A percentile compares a stretch with the other conserved stretches of the same genome.
Conservation (phyloP, 225 moss, liverwort and hornwort species). For the Straminergon stramineum region DNA sequence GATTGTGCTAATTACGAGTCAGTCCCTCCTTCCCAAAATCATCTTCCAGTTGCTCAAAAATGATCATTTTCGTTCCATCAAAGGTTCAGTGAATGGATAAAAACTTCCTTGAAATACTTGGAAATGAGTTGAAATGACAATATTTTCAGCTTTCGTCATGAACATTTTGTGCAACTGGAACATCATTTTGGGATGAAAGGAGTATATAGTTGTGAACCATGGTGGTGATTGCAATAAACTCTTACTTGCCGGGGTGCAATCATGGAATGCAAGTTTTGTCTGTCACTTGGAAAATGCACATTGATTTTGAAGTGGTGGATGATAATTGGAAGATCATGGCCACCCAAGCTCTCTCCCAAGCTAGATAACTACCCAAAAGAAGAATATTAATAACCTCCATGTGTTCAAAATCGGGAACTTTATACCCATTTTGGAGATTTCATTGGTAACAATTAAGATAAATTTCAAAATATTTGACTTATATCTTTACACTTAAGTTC, state of each 20-base stretch:
- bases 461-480: background rate
- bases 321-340: too few relatives aligned
- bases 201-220: background rate
- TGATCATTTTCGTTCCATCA: background rate
- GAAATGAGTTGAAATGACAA: background rate
- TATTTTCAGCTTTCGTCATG: accelerated
- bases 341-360: background rate
- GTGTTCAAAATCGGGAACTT: background rate
- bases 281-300: too few relatives aligned
- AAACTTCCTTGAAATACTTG: background rate
- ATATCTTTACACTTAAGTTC: background rate
- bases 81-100: background rate
- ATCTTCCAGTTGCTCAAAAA: background rate
- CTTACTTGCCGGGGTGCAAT: accelerated
- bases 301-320: too few relatives aligned
- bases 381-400: background rate
- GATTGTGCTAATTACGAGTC: background rate
- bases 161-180: accelerated
- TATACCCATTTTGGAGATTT: background rate
- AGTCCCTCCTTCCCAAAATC: background rate
- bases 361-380: background rate
- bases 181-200: accelerated
- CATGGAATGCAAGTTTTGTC: too few relatives aligned
- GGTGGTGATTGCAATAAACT: background rate
- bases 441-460: background rate